Percentiles rank a stretch among this genome's conserved stretches.
Evolutionary conservation across 306 rosid genomes (phyloP).

Genomic region (Prunus fruticosa): DNA sequence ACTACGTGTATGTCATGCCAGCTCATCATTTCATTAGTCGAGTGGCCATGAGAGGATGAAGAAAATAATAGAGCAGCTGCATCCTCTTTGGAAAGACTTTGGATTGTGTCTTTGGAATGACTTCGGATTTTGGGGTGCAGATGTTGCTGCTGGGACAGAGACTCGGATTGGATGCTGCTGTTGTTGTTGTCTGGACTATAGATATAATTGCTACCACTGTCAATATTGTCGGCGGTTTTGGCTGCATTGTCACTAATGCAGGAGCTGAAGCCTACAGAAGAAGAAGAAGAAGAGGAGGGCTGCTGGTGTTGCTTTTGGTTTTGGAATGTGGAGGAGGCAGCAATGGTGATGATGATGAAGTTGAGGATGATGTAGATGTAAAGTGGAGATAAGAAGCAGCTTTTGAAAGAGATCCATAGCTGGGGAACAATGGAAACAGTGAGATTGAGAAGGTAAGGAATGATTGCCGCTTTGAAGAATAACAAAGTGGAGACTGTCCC

Average conservation of each 20-base stretch:
- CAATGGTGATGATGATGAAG: constrained; percentile 75
- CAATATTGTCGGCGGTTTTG: neutral
- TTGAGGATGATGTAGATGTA: constrained; percentile 60
- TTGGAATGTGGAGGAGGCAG: constrained; percentile 46
- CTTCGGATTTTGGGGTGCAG: neutral
- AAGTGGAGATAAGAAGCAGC: constrained; percentile 48
- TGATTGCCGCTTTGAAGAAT: constrained; percentile 55
- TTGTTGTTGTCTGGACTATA: neutral
- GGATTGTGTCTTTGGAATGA: neutral
- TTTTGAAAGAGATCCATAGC: constrained; percentile 49
- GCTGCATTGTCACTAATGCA: neutral
- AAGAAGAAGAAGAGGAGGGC: neutral
- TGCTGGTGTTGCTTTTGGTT: neutral
- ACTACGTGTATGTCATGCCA: constrained; percentile 15
- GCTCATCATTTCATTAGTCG: constrained; percentile 13
- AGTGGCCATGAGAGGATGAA: neutral
- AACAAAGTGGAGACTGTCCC: constrained; percentile 50
- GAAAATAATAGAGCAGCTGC: neutral
- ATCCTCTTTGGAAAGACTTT: neutral
- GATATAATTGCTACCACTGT: neutral
- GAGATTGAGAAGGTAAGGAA: constrained; percentile 50
- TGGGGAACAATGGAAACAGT: constrained; percentile 56
- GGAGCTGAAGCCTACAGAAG: neutral
- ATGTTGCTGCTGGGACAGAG: neutral
- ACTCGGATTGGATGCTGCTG: neutral